Evolutionary conservation across 441 rosid genomes (phyloP).

Genomic region (Gossypium schwendimanii): DNA sequence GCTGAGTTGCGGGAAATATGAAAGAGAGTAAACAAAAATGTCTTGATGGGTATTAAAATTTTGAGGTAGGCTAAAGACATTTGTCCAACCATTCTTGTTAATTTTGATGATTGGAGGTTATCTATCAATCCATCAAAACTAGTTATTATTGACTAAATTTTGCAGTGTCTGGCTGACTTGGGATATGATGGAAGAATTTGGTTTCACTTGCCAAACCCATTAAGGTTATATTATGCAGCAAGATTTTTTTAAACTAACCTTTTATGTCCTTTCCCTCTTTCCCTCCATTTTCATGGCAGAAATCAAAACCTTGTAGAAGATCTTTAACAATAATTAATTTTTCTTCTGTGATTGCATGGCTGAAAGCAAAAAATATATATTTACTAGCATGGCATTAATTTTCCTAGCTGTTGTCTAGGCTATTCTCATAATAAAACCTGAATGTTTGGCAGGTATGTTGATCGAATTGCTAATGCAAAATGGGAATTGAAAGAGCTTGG

Average conservation of each 20-base stretch:
- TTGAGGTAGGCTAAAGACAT: neutral
- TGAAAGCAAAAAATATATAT: neutral
- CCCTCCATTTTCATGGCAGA: neutral
- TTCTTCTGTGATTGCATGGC: neutral
- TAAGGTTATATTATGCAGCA: neutral
- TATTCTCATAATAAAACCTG: neutral
- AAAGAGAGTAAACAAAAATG: neutral
- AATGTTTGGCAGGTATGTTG: conserved; percentile 62
- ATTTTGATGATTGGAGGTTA: neutral
- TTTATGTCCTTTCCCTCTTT: neutral
- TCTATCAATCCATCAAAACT: neutral
- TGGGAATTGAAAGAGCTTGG: conserved; percentile 99
- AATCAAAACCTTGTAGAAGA: neutral
- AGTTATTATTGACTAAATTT: neutral
- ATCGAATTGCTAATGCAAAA: conserved; percentile 80
- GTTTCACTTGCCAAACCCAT: neutral
- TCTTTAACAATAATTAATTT: neutral
- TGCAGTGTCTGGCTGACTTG: neutral
- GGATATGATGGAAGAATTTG: neutral
- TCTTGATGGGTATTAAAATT: neutral
- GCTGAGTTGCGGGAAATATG: neutral
- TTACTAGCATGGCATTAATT: neutral
- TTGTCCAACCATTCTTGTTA: neutral
- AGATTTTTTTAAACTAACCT: neutral
- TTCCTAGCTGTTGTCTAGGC: neutral